Evolutionary conservation across 805 yeast species (phyloP), one percentile per base, ranked within the genome.

Genomic region (Priceomyces melissophilus): DNA sequence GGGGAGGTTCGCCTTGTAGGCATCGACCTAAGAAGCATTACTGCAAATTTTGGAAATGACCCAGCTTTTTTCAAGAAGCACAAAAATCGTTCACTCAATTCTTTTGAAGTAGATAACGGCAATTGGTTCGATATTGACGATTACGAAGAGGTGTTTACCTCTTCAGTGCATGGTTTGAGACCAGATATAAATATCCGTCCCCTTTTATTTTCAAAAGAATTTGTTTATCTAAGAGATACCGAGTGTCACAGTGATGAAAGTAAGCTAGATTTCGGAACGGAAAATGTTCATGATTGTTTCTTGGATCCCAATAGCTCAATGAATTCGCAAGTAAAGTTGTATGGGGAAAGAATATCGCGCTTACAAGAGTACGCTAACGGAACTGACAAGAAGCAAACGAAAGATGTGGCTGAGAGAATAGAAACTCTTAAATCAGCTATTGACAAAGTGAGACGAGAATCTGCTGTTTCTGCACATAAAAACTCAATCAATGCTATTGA

Each of bases 141-240:
- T 55, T 82, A 69, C 45, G 73, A 73, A 33, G 90, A 84, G 51
- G 74, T 80, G 1, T 76, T 71, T 38, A 51, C 66, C 6, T 66
- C 77, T 0, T 52, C 71, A 3, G 44, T 74, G 6, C 53, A 57
- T 8, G 56, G 60, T 1, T 58, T 59, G 37, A 52, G 60, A 3
- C 67, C 82, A 43, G 32, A 51, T 10, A 68, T 87, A 35, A 65
- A 61, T 10, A 75, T 83, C 2, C 54, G 65, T 32, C 91, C 95
- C 2, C 61, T 89, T 46, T 52, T 87, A 50, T 79, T 66, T 58
- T 71, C 95, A 0, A 86, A 91, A 4, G 66, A 78, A 33, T 82
- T 89, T 55, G 69, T 82, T 2, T 90, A 87, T 57, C 65, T 76
- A 45, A 71, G 91, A 37, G 80, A 83, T 46, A 80, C 87, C 4